Conservation (phyloP, 192 early-diverging fungal species). For the Glomus cerebriforme region DNA sequence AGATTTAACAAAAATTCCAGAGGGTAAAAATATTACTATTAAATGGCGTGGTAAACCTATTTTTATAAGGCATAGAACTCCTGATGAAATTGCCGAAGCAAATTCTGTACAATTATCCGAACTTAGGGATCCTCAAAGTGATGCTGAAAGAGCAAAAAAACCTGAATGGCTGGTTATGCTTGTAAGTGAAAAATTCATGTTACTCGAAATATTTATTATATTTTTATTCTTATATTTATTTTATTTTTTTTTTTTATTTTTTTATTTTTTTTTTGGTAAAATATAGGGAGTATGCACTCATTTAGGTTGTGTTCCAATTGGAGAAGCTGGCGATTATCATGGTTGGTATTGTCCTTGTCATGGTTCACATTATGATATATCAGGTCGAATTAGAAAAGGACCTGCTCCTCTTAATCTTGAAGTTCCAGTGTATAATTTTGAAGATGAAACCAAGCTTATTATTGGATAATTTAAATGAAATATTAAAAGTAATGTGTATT, state of each 20-base stretch:
- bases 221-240: neutral
- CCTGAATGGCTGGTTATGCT: slow-evolving; percentile 98
- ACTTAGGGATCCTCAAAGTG: slow-evolving; percentile 90
- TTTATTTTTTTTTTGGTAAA: neutral
- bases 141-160: slow-evolving; percentile 84
- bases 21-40: slow-evolving; percentile 95
- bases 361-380: slow-evolving; percentile 99
- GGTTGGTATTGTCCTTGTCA: slow-evolving; percentile 99
- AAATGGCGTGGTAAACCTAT: slow-evolving; percentile 99
- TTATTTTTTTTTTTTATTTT: neutral
- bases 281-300: slow-evolving; percentile 47
- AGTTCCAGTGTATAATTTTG: slow-evolving; percentile 73
- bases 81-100: slow-evolving; percentile 92
- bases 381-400: slow-evolving; percentile 97
- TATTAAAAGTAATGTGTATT: no score
- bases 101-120: slow-evolving; percentile 75
- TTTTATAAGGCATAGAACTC: slow-evolving; percentile 95
- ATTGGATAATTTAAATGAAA: slow-evolving; percentile 70
- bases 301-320: slow-evolving; percentile 94
- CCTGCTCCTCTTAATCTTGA: slow-evolving; percentile 98
- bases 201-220: neutral
- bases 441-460: slow-evolving; percentile 75
- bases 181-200: slow-evolving; percentile 59
- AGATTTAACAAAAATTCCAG: slow-evolving; percentile 86
- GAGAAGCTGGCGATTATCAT: slow-evolving; percentile 96